Evolutionary conservation across 768 basidiomycete species (phyloP).

Genomic region (Boletus sp.): DNA sequence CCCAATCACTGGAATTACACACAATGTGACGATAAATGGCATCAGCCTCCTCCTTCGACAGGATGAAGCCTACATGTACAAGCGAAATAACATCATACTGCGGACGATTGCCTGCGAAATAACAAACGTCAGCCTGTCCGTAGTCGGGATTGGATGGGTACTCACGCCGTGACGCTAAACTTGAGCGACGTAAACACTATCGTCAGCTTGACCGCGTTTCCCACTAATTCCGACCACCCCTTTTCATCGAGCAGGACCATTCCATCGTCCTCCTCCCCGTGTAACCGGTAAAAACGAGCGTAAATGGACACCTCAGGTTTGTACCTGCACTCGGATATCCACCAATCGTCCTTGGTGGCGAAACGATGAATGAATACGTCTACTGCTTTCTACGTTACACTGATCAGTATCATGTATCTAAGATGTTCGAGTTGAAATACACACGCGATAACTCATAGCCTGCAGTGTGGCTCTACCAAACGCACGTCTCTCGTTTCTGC

Average conservation of each 20-base stretch:
- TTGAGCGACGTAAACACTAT: slow-evolving; percentile 34
- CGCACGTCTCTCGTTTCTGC: slow-evolving; percentile 30
- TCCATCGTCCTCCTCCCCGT: slow-evolving; percentile 33
- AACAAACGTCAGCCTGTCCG: slow-evolving; percentile 8
- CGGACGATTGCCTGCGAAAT: slow-evolving; percentile 26
- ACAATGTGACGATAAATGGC: too few relatives aligned
- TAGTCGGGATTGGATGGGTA: background rate
- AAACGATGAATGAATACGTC: slow-evolving; percentile 34
- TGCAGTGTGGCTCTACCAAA: slow-evolving; percentile 31
- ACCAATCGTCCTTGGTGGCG: slow-evolving; percentile 35
- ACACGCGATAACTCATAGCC: slow-evolving; percentile 32
- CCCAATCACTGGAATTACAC: background rate
- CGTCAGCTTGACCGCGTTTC: slow-evolving; percentile 32
- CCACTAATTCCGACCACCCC: slow-evolving; percentile 32
- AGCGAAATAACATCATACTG: slow-evolving; percentile 12
- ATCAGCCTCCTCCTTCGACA: background rate
- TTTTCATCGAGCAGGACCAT: slow-evolving; percentile 32
- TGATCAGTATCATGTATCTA: slow-evolving; percentile 9
- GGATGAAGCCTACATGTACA: background rate
- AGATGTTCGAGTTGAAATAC: slow-evolving; percentile 2
- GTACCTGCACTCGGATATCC: slow-evolving; percentile 33
- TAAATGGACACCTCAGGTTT: slow-evolving; percentile 35
- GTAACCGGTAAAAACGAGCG: slow-evolving; percentile 32
- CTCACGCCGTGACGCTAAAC: slow-evolving; percentile 32
- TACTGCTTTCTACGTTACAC: slow-evolving; percentile 23